Evolutionary conservation across 441 rosid genomes (phyloP).

Genomic region (Populus hybrid): DNA sequence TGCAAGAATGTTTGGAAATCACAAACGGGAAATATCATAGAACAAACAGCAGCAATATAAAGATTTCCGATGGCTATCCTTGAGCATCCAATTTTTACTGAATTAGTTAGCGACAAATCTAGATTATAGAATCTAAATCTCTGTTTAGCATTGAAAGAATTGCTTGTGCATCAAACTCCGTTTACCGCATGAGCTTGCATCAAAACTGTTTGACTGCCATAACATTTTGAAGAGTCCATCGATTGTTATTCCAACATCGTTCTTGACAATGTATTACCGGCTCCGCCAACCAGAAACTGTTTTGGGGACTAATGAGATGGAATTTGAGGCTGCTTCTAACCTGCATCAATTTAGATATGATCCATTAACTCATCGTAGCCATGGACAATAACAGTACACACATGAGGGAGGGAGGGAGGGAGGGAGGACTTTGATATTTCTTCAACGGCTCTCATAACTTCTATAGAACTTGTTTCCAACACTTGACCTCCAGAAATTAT

Average conservation of each 20-base stretch:
- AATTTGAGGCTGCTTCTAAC: constrained; percentile 71
- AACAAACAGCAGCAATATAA: not conserved
- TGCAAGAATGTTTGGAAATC: not conserved
- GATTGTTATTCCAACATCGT: not conserved
- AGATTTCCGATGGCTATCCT: not conserved
- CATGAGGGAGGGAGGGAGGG: constrained; percentile 22
- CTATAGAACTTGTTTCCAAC: constrained; percentile 82
- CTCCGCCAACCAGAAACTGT: constrained; percentile 81
- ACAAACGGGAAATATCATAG: not conserved
- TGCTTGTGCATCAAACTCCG: not conserved
- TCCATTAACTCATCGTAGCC: not conserved
- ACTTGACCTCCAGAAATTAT: constrained; percentile 95
- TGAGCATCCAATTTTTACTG: not conserved
- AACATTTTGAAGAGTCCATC: not conserved
- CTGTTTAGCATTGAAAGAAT: not conserved
- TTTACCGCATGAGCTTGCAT: not conserved
- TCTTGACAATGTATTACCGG: constrained; percentile 26
- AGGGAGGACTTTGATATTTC: constrained; percentile 75
- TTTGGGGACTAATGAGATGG: constrained; percentile 67
- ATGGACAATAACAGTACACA: not conserved
- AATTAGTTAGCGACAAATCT: not conserved
- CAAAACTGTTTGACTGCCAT: not conserved
- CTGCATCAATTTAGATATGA: constrained; percentile 35
- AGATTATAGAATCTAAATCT: not conserved
- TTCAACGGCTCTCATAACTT: constrained; percentile 77